Percentiles rank a stretch among this genome's conserved stretches.
Conservation (phyloP, 371 early-diverging fungal genomes). For the Batkoa obscura region DNA sequence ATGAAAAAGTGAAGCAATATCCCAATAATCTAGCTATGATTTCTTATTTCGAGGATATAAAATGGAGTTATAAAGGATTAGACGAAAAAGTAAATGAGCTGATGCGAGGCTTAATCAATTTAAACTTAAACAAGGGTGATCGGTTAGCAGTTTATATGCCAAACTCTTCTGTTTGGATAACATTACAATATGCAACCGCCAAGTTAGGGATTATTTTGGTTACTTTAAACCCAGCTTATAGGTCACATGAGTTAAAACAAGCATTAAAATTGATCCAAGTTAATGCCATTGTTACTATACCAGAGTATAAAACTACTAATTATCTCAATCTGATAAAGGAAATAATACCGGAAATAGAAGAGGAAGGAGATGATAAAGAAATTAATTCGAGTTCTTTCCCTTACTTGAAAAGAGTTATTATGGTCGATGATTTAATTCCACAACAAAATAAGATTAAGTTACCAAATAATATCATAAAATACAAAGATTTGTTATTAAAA, state of each 20-base stretch:
- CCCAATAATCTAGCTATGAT: not conserved
- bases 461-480: constrained; percentile 7
- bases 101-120: constrained; percentile 14
- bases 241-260: constrained; percentile 15
- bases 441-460: constrained; percentile 7
- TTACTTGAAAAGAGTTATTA: constrained; percentile 11
- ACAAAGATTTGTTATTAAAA: not conserved
- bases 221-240: constrained; percentile 22
- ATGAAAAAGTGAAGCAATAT: not conserved
- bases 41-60: not conserved
- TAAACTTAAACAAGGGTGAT: constrained; percentile 19
- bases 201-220: constrained; percentile 22
- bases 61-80: constrained; percentile 7
- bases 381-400: constrained; percentile 6
- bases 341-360: constrained; percentile 11
- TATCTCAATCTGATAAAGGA: constrained; percentile 16
- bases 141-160: constrained; percentile 23
- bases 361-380: not conserved
- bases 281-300: constrained; percentile 15
- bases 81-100: constrained; percentile 17
- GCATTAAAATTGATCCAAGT: constrained; percentile 17
- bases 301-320: constrained; percentile 15
- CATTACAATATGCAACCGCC: constrained; percentile 22
- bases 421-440: constrained; percentile 7
- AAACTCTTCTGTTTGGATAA: constrained; percentile 20